Evolutionary conservation across 371 early-diverging fungal species (phyloP), one percentile per base, ranked within the genome.

Genomic region (Modicella reniformis): DNA sequence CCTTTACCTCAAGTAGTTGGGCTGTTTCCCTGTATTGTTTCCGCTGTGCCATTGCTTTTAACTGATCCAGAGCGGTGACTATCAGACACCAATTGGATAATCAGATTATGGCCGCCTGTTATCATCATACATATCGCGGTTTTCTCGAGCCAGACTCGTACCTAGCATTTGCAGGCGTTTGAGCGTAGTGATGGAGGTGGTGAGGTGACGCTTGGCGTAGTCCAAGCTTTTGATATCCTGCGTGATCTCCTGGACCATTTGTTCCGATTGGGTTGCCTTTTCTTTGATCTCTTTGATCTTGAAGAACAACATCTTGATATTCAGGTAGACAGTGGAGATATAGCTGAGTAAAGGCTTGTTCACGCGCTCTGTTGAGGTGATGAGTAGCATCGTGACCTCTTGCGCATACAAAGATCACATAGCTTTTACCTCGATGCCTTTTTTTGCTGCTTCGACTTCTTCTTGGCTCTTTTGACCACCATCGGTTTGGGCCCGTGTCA

Each of bases 221-320:
- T 98, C 98, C 23, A 98, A 83, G 4, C 92, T 87, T 80, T 95
- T 96, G 65, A 98, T 96, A 65, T 98, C 98, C 66, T 91, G 89
- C 12, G 98, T 97, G 51, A 98, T 97, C 59, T 96, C 96, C 52
- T 92, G 90, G 0, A 97, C 97, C 89, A 91, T 92, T 5, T 88
- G 83, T 67, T 97, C 96, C 0, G 96, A 92, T 52, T 91, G 89
- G 0, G 89, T 81, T 26, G 96, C 95, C 77, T 94, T 94, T 47
- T 84, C 82, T 63, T 93, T 92, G 73, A 98, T 96, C 59, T 87
- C 88, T 66, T 91, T 90, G 28, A 97, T 93, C 37, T 89, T 84
- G 23, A 86, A 84, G 83, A 92, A 92, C 55, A 98, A 80, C 58
- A 87, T 85, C 95, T 92, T 76, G 37, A 37, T 37, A 37, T 37